A percentile compares a stretch with the other conserved stretches of the same genome.
phyloP scores from a whole-genome alignment of 2,329 filamentous ascomycete species.

The Leptographium wingfieldii region DNA sequence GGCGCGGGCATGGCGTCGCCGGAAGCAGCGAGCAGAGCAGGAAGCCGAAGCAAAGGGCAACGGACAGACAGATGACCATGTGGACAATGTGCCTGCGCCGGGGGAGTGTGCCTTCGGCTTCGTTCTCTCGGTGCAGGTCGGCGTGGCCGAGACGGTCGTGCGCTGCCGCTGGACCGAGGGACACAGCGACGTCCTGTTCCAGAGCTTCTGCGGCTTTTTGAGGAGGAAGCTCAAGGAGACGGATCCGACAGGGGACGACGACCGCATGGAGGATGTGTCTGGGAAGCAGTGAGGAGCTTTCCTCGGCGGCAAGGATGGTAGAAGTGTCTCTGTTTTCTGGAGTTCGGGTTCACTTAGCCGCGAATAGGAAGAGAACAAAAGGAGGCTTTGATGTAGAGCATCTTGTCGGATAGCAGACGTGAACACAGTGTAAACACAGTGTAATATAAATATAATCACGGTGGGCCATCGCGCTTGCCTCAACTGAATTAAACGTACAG shows the following conservation, averaged over 20 bases:
- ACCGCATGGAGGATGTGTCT: neutral
- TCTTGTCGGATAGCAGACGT: too few species aligned
- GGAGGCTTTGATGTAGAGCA: too few species aligned
- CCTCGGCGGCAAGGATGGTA: too few species aligned
- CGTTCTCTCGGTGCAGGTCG: constrained; percentile 34
- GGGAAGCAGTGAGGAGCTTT: too few species aligned
- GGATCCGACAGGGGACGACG: too few species aligned
- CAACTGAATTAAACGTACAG: too few species aligned
- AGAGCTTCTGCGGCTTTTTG: constrained; percentile 77
- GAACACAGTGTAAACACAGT: too few species aligned
- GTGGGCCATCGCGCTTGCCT: too few species aligned
- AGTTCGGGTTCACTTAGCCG: too few species aligned
- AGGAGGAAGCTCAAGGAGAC: constrained; percentile 35
- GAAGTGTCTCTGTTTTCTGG: too few species aligned
- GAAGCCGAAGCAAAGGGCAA: neutral
- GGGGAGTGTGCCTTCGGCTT: constrained; percentile 43
- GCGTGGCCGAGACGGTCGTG: constrained; percentile 30
- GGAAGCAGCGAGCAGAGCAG: constrained; percentile 26
- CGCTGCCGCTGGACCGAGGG: constrained; percentile 64
- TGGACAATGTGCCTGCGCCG: neutral
- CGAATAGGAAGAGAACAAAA: too few species aligned
- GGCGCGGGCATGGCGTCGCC: constrained; percentile 60
- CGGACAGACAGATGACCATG: neutral
- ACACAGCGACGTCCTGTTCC: constrained; percentile 58
- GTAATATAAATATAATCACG: too few species aligned